These are phyloP conservation scores for Nannochloropsis salina DNA, from an alignment of 108 stramenopile species.

Conservation along the genomic window DNA sequence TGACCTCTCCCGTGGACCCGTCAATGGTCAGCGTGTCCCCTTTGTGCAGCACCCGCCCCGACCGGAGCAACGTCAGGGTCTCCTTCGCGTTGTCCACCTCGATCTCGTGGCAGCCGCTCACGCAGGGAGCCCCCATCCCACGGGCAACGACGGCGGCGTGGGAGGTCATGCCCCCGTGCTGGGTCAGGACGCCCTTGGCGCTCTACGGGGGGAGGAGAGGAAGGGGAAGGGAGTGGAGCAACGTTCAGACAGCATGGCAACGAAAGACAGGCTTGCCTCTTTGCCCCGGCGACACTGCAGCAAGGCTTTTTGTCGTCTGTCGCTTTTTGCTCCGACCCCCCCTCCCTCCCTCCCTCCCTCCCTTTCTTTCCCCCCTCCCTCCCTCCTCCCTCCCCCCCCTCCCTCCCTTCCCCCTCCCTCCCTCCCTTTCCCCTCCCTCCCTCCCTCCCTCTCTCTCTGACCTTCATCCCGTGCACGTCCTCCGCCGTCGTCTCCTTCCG, in stretches of 20 bases:
- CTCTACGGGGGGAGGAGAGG: constrained; percentile 32
- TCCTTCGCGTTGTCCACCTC: constrained; percentile 57
- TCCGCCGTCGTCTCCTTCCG: constrained; percentile 68
- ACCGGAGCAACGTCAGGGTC: constrained; percentile 58
- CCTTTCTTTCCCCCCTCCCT: neutral
- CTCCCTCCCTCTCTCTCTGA: constrained; percentile 18
- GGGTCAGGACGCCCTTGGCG: constrained; percentile 69
- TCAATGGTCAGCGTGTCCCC: constrained; percentile 69
- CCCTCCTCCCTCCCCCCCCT: neutral
- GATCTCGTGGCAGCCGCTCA: constrained; percentile 69
- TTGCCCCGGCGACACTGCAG: too few species aligned
- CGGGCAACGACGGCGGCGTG: constrained; percentile 80
- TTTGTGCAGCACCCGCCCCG: constrained; percentile 59
- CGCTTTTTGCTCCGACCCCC: too few species aligned
- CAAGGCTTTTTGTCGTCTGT: too few species aligned
- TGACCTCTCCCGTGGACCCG: constrained; percentile 70
- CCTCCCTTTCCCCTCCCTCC: neutral
- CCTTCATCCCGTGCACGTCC: constrained; percentile 80
- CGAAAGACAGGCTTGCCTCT: neutral
- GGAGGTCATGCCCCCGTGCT: constrained; percentile 71
- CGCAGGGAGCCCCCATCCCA: constrained; percentile 82
- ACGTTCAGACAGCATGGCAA: neutral
- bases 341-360: constrained; percentile 10
- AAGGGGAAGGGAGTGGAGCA: neutral
- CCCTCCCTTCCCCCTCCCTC: neutral